phyloP scores from a whole-genome alignment of 2,329 filamentous ascomycete species.

The Zymoseptoria brevis region DNA sequence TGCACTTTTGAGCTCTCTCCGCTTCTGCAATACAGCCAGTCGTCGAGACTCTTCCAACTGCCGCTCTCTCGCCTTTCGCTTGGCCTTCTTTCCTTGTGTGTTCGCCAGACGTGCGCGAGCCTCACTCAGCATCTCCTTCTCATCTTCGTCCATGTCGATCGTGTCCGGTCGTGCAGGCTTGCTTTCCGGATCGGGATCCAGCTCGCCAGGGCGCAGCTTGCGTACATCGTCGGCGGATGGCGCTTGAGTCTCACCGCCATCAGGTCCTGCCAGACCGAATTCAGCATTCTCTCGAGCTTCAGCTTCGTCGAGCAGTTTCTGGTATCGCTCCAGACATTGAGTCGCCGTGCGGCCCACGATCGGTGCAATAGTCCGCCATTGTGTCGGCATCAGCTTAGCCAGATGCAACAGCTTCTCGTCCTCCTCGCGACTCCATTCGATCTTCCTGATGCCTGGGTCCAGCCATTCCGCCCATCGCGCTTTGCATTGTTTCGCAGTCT shows the following conservation, averaged over 20 bases:
- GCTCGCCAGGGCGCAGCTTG: conserved; percentile 72
- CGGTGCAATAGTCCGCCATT: conserved; percentile 97
- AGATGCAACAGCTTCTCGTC: conserved; percentile 95
- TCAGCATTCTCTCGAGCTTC: conserved; percentile 78
- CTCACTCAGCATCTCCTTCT: conserved; percentile 99
- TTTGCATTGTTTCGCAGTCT: conserved; percentile 98
- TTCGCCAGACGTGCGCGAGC: conserved; percentile 93
- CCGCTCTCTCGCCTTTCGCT: conserved; percentile 89
- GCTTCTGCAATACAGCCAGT: conserved; percentile 84
- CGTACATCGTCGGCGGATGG: conserved; percentile 90
- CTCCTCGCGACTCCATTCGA: conserved; percentile 97
- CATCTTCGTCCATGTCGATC: conserved; percentile 95
- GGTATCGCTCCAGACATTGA: conserved; percentile 93
- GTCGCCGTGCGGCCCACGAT: conserved; percentile 95
- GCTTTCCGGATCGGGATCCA: conserved; percentile 94
- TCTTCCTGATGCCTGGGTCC: conserved; percentile 94
- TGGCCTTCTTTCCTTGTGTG: conserved; percentile 97
- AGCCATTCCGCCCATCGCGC: conserved; percentile 98
- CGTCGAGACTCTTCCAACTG: conserved; percentile 91
- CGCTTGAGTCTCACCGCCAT: conserved; percentile 76
- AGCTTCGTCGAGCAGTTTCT: conserved; percentile 91
- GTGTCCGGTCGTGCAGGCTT: conserved; percentile 94
- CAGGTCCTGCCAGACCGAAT: conserved; percentile 73
- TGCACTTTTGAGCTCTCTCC: conserved; percentile 90
- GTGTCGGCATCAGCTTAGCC: conserved; percentile 96